Conservation (phyloP, 495 filamentous ascomycete genomes). For the Pseudoneurospora amorphoporcata region DNA sequence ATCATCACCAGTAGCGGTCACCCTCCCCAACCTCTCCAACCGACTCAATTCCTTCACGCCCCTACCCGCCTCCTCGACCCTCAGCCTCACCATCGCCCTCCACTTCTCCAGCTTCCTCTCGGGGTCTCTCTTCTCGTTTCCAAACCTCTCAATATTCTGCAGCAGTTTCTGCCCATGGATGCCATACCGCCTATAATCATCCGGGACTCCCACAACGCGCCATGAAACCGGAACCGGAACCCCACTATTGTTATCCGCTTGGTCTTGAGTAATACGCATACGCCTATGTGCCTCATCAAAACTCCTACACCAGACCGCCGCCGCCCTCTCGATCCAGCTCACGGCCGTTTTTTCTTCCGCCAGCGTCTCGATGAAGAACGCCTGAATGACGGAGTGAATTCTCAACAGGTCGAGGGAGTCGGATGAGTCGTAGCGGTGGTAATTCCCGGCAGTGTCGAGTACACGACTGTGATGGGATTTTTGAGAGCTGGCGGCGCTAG, state of each 20-base stretch:
- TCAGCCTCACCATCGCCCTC: slow-evolving; percentile 35
- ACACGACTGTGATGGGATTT: slow-evolving; percentile 34
- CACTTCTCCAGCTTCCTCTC: slow-evolving; percentile 21
- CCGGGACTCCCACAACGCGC: slow-evolving; percentile 46
- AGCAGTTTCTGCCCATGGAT: slow-evolving; percentile 54
- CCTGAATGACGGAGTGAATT: slow-evolving; percentile 70
- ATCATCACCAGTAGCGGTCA: neutral
- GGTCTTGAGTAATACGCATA: slow-evolving; percentile 21
- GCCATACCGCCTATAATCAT: slow-evolving; percentile 61
- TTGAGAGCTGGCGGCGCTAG: slow-evolving; percentile 26
- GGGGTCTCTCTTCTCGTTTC: slow-evolving; percentile 32
- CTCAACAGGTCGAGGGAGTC: slow-evolving; percentile 60
- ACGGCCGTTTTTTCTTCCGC: slow-evolving; percentile 44
- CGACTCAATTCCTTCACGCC: neutral
- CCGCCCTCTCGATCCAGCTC: slow-evolving; percentile 56
- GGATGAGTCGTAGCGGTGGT: slow-evolving; percentile 29
- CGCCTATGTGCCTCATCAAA: slow-evolving; percentile 51
- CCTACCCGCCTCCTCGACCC: slow-evolving; percentile 25
- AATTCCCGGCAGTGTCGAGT: neutral
- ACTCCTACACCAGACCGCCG: slow-evolving; percentile 48
- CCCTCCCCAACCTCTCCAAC: neutral
- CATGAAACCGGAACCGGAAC: slow-evolving; percentile 3
- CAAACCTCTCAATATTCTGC: slow-evolving; percentile 35
- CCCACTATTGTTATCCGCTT: too few species aligned
- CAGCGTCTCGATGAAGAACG: slow-evolving; percentile 63